phyloP scores from a whole-genome alignment of 176 grass and related monocot genomes.

The sorghum (Sorghum bicolor) region DNA sequence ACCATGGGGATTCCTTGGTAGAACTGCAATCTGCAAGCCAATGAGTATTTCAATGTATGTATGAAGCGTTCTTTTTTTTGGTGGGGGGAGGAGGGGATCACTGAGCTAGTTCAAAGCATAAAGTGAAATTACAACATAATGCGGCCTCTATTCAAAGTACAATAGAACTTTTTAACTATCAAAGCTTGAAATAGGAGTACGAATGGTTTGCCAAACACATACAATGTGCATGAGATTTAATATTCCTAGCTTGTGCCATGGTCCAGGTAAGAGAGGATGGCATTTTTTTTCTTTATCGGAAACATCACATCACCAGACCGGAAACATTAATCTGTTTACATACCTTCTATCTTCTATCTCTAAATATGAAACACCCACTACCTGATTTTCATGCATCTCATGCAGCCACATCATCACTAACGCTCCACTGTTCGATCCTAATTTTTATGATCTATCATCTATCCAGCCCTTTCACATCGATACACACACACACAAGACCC shows the following conservation, averaged over 20 bases:
- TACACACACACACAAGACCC: background rate
- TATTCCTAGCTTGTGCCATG: too few relatives aligned
- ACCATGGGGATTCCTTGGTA: conserved; percentile 67
- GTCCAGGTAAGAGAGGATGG: background rate
- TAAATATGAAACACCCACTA: background rate
- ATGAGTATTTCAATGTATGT: background rate
- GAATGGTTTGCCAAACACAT: background rate
- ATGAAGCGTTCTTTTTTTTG: background rate
- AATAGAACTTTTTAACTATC: background rate
- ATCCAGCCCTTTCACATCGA: background rate
- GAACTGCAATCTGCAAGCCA: conserved; percentile 78
- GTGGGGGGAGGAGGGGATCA: background rate
- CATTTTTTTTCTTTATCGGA: background rate
- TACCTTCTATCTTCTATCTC: background rate
- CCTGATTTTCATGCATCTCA: background rate
- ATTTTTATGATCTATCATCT: background rate
- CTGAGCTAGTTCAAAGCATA: background rate
- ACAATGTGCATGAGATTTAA: background rate
- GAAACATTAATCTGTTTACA: background rate
- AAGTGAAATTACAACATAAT: background rate
- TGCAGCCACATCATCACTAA: background rate
- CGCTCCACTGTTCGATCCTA: background rate
- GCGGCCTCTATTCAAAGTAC: background rate
- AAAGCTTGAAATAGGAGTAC: background rate
- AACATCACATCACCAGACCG: background rate